Conservation (phyloP, 2,329 filamentous ascomycete genomes). For the Monosporascus sp. region DNA sequence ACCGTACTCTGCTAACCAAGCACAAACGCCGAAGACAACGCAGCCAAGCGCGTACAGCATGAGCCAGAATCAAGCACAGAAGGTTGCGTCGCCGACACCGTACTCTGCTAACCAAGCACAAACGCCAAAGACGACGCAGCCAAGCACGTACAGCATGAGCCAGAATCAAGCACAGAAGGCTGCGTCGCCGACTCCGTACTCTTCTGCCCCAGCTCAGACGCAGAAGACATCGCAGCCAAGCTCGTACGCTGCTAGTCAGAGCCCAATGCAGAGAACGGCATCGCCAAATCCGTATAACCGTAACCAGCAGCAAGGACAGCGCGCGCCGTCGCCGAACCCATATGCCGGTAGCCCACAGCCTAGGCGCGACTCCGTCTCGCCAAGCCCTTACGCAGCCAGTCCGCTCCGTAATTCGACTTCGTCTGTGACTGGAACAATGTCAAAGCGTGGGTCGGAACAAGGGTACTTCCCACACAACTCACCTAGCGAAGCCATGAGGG, state of each 20-base stretch:
- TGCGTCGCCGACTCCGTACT: not conserved
- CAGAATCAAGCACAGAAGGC: not conserved
- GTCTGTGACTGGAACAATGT: slow-evolving; percentile 34
- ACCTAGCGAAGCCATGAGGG: slow-evolving; percentile 39
- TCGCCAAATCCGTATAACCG: slow-evolving; percentile 18
- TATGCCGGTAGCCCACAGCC: not conserved
- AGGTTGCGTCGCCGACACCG: not conserved
- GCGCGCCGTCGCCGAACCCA: slow-evolving; percentile 16
- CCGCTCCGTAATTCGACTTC: slow-evolving; percentile 24
- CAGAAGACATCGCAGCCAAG: slow-evolving; percentile 1
- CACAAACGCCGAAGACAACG: not conserved
- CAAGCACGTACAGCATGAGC: slow-evolving; percentile 4
- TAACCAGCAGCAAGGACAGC: slow-evolving; percentile 21
- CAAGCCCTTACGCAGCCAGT: slow-evolving; percentile 54
- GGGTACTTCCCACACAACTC: slow-evolving; percentile 48
- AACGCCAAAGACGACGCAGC: not conserved
- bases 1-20: not conserved
- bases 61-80: not conserved
- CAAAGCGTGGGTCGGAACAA: slow-evolving; percentile 43
- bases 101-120: not conserved
- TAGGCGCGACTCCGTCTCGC: slow-evolving; percentile 47
- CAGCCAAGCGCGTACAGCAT: slow-evolving; percentile 3
- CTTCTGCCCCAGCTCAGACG: not conserved
- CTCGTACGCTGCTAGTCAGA: slow-evolving; percentile 8
- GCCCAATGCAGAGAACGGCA: slow-evolving; percentile 6